Evolutionary conservation across 257 asterid genomes (phyloP).

Genomic region (Solanum megistacrolobum): DNA sequence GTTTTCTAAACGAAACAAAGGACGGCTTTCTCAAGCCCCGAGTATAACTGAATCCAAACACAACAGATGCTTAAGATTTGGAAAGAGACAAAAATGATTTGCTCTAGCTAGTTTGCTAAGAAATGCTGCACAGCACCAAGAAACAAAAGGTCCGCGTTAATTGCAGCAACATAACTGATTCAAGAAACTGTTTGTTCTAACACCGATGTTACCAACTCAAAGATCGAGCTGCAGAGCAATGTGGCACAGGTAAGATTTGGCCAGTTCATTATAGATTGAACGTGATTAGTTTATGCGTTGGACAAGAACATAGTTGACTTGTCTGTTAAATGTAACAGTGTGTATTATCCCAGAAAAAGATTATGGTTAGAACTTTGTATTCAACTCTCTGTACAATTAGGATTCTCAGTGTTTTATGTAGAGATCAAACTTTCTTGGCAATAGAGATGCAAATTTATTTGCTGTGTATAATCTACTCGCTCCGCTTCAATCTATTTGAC

Average conservation of each 20-base stretch:
- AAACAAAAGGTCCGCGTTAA: not conserved
- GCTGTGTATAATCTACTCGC: not conserved
- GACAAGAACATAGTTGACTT: not conserved
- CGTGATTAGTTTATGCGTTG: not conserved
- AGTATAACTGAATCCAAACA: slow-evolving; percentile 40
- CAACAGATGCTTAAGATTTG: slow-evolving; percentile 77
- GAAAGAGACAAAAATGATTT: slow-evolving; percentile 28
- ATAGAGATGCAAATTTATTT: slow-evolving; percentile 8
- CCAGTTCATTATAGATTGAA: not conserved
- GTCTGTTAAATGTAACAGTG: slow-evolving; percentile 4
- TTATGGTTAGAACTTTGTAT: not conserved
- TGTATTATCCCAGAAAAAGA: slow-evolving; percentile 4
- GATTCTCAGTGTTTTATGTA: slow-evolving; percentile 1
- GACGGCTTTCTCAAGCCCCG: slow-evolving; percentile 14
- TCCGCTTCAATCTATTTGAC: not conserved
- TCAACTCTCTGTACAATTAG: slow-evolving; percentile 8
- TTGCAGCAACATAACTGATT: slow-evolving; percentile 1
- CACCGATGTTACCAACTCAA: not conserved
- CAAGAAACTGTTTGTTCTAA: not conserved
- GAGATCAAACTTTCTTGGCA: not conserved
- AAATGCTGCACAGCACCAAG: not conserved
- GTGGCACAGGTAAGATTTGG: not conserved
- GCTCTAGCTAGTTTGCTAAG: not conserved
- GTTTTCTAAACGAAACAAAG: slow-evolving; percentile 47
- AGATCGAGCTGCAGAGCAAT: not conserved